Conservation (phyloP, 192 early-diverging fungal genomes). For the Podila epigama region DNA sequence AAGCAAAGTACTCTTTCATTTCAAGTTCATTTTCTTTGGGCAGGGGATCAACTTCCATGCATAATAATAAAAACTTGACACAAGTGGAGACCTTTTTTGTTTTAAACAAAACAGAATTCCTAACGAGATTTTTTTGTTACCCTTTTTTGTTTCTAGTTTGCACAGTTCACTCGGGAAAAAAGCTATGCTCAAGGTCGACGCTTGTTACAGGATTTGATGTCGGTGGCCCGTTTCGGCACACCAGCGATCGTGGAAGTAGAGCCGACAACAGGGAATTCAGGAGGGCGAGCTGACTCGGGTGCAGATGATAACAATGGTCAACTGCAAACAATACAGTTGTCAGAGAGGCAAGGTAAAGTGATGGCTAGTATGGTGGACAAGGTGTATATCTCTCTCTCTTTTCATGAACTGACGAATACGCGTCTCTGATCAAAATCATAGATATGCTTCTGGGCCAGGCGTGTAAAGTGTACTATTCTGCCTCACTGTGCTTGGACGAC, state of each 20-base stretch:
- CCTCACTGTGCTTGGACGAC: conserved; percentile 30
- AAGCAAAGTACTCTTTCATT: conserved; percentile 6
- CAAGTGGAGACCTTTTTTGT: too few relatives aligned
- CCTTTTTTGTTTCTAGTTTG: conserved; percentile 6
- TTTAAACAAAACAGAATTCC: conserved; percentile 1
- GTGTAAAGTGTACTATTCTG: conserved; percentile 16
- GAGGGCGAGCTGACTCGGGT: neutral
- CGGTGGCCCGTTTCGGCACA: conserved; percentile 26
- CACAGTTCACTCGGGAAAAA: neutral
- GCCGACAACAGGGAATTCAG: neutral
- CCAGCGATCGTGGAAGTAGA: conserved; percentile 24
- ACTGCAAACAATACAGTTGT: conserved; percentile 34
- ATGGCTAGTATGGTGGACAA: neutral
- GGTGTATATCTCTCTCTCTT: neutral
- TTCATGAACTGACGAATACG: neutral
- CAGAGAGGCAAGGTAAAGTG: conserved; percentile 31
- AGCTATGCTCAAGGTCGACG: conserved; percentile 16
- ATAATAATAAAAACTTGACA: too few relatives aligned
- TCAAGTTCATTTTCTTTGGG: neutral
- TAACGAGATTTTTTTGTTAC: neutral
- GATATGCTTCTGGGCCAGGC: conserved; percentile 46
- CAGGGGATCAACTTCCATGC: neutral
- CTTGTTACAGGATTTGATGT: conserved; percentile 31
- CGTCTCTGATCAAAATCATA: neutral
- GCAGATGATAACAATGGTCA: conserved; percentile 10